phyloP scores from a whole-genome alignment of 805 yeast genomes.

The Ogataea angusta region DNA sequence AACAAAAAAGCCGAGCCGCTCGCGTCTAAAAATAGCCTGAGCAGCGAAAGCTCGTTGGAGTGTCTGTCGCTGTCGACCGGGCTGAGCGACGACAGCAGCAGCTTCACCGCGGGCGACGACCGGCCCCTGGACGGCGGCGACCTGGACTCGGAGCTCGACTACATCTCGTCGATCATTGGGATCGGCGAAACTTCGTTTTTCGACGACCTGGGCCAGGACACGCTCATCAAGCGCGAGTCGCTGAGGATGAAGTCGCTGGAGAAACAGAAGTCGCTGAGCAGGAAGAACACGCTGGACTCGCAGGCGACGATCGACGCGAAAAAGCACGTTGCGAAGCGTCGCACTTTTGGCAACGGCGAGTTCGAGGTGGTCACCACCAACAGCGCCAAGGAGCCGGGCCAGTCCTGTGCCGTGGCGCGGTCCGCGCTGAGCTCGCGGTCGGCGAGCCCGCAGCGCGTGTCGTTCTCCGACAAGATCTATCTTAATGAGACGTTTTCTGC shows the following conservation, averaged over 20 bases:
- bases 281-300: slow-evolving; percentile 24
- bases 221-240: slow-evolving; percentile 30
- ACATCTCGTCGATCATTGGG: slow-evolving; percentile 38
- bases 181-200: slow-evolving; percentile 40
- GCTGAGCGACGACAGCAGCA: slow-evolving; percentile 12
- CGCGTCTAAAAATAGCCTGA: not conserved
- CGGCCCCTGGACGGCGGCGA: slow-evolving; percentile 1
- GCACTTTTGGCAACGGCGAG: slow-evolving; percentile 6
- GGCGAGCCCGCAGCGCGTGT: slow-evolving; percentile 15
- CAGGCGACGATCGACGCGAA: slow-evolving; percentile 15
- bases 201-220: slow-evolving; percentile 26
- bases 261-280: slow-evolving; percentile 33
- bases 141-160: slow-evolving; percentile 34
- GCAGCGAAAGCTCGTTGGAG: not conserved
- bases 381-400: slow-evolving; percentile 2
- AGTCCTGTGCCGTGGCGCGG: not conserved
- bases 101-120: slow-evolving; percentile 19
- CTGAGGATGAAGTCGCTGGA: slow-evolving; percentile 37
- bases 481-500: slow-evolving; percentile 54
- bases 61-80: not conserved
- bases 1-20: not conserved
- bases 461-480: slow-evolving; percentile 44
- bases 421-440: not conserved
- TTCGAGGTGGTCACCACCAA: slow-evolving; percentile 12
- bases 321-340: slow-evolving; percentile 10